phyloP scores from a whole-genome alignment of 2,329 filamentous ascomycete genomes.

The Fusarium fracticaudum region DNA sequence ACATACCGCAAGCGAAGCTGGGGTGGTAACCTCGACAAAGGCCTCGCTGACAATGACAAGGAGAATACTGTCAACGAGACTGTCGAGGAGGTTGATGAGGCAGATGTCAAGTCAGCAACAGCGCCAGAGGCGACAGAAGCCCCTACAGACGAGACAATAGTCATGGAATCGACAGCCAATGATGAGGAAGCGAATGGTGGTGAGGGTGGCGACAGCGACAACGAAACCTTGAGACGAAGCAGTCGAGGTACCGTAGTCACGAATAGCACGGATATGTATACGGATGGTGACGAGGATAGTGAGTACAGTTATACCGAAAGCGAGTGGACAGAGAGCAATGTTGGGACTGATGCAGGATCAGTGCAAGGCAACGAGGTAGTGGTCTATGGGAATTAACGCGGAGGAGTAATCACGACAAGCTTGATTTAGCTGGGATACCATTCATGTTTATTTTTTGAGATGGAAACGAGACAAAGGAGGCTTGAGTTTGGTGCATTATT shows the following conservation, averaged over 20 bases:
- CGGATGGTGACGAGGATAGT: conserved; percentile 51
- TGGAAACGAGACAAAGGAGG: background rate
- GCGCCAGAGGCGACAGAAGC: conserved; percentile 29
- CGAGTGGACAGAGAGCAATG: conserved; percentile 60
- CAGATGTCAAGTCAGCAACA: conserved; percentile 35
- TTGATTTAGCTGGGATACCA: conserved; percentile 27
- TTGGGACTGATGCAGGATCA: conserved; percentile 41
- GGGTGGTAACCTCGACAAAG: conserved; percentile 63
- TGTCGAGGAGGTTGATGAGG: conserved; percentile 64
- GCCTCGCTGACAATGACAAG: conserved; percentile 66
- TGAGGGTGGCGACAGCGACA: conserved; percentile 57
- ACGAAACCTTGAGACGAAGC: conserved; percentile 60
- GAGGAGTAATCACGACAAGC: conserved; percentile 18
- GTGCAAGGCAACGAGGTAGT: conserved; percentile 49
- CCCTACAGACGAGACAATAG: conserved; percentile 41
- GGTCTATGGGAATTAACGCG: conserved; percentile 44
- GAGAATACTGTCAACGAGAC: conserved; percentile 71
- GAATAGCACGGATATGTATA: conserved; percentile 50
- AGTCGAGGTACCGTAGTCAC: conserved; percentile 60
- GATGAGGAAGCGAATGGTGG: conserved; percentile 36
- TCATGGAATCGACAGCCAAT: conserved; percentile 28
- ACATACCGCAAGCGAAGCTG: conserved; percentile 75
- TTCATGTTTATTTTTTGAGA: conserved; percentile 9
- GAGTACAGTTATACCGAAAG: conserved; percentile 56
- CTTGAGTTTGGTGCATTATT: conserved; percentile 1